phyloP scores from a whole-genome alignment of 352 stramenopile species.

The Phytophthora citrophthora region DNA sequence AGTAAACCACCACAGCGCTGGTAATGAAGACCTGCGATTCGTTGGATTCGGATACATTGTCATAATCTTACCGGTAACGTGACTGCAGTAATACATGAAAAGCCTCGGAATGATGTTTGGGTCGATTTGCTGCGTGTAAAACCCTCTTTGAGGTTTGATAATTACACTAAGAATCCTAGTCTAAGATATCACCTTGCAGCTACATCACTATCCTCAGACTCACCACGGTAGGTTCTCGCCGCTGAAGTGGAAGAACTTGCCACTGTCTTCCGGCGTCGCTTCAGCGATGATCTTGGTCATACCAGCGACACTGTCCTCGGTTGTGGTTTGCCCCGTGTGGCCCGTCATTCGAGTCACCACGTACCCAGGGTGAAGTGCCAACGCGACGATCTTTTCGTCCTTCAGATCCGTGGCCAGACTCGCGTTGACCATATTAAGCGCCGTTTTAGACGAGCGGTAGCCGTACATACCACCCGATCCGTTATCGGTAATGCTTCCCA shows the following conservation, averaged over 20 bases:
- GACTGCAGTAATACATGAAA: no score
- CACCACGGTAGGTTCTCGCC: no score
- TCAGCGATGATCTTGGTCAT: conserved; percentile 41
- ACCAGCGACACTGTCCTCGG: conserved; percentile 39
- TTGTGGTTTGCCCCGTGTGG: conserved; percentile 25
- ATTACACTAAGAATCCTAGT: no score
- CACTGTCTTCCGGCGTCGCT: conserved; percentile 36
- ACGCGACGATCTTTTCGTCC: conserved; percentile 39
- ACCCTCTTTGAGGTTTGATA: no score
- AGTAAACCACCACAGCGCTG: no score
- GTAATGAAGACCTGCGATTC: no score
- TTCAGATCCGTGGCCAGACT: conserved; percentile 47
- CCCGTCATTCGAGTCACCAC: conserved; percentile 54
- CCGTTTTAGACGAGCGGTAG: conserved; percentile 70
- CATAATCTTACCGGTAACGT: no score
- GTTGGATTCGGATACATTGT: no score
- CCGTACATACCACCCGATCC: conserved; percentile 43
- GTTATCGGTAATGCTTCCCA: conserved; percentile 52
- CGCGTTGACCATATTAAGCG: conserved; percentile 68
- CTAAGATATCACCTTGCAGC: no score
- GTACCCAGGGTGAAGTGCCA: conserved; percentile 54
- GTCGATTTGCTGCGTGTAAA: no score
- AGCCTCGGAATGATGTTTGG: no score
- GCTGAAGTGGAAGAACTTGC: conserved; percentile 42
- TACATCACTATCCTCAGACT: no score